Evolutionary conservation across 768 basidiomycete species (phyloP).

Genomic region (Rhodosporidiobolus sp.): DNA sequence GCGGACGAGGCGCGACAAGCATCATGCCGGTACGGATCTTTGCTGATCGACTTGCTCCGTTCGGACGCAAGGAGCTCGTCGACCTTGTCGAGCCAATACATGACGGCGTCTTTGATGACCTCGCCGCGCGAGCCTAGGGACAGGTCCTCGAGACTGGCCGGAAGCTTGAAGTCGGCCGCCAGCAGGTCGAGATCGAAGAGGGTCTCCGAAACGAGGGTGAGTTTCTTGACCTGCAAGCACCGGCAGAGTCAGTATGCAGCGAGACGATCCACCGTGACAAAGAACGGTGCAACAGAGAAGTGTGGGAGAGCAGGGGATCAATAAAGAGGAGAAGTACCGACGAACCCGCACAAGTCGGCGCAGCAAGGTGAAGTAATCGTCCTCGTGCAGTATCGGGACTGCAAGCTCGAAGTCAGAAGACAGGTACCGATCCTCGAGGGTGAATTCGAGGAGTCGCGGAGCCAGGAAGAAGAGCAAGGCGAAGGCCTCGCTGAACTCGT

Average conservation of each 20-base stretch:
- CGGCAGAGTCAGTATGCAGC: too few species aligned
- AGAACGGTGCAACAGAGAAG: too few species aligned
- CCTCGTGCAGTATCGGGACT: neutral
- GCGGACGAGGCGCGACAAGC: too few species aligned
- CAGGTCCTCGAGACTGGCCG: slow-evolving; percentile 6
- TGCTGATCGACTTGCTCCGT: neutral
- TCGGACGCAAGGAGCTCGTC: neutral
- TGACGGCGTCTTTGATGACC: neutral
- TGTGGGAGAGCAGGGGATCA: too few species aligned
- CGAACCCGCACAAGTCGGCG: neutral
- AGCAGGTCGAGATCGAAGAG: neutral
- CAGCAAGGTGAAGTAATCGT: slow-evolving; percentile 4
- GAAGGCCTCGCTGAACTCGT: neutral
- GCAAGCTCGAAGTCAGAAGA: neutral
- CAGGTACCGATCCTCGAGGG: neutral
- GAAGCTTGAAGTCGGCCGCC: slow-evolving; percentile 1
- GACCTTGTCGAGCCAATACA: slow-evolving; percentile 6
- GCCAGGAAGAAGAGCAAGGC: neutral
- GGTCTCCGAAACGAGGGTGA: neutral
- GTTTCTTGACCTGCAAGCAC: slow-evolving; percentile 4
- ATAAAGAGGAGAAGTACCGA: neutral
- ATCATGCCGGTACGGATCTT: too few species aligned
- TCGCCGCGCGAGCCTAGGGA: neutral
- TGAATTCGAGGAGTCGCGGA: neutral
- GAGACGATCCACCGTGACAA: too few species aligned